Evolutionary conservation across 2,329 filamentous ascomycete species (phyloP), one percentile per base, ranked within the genome.

Genomic region (Fusarium pseudocircinatum): DNA sequence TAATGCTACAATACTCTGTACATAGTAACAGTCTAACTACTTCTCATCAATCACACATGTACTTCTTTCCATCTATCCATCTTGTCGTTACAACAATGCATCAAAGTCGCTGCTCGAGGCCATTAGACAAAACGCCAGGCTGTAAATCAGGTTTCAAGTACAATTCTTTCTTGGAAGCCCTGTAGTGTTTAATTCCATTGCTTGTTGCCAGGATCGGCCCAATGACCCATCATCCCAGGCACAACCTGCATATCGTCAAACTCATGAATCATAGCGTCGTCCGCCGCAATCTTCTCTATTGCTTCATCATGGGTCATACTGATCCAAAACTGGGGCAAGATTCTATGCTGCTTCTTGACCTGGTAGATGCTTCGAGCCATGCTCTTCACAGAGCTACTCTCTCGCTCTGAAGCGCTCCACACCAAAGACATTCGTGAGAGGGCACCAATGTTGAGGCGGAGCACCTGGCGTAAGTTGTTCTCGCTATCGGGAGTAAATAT

Each of bases 331-430:
- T 85, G 82, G 15, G 87, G 86, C 69, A 84, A 85, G 75, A 82
- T 82, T 79, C 88, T 85, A 75, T 86, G 86, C 50, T 85, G 85
- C 83, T 88, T 90, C 84, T 89, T 90, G 49, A 84, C 82, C 22
- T 84, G 85, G 79, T 89, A 92, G 56, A 96, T 91, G 75, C 95
- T 92, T 77, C 93, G 90, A n/a, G 94, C 93, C 24, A 96, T 93
- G 14, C 89, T 90, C 74, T 91, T 91, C 22, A 97, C 92, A 81
- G 96, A 93, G 8, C 87, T 87, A 68, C 92, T 88, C 5, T 94
- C 93, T 18, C 87, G 88, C 49, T 85, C 87, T 3, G 94, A 93
- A 39, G 94, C 91, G 40, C 89, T 88, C 94, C 94, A 96, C 7
- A 93, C 91, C 22, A 85, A 84, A 44, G 89, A 90, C 13, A 96